These are phyloP conservation scores for Saturnispora quitensis DNA, from an alignment of 805 yeast genomes.

Conservation along the genomic window DNA sequence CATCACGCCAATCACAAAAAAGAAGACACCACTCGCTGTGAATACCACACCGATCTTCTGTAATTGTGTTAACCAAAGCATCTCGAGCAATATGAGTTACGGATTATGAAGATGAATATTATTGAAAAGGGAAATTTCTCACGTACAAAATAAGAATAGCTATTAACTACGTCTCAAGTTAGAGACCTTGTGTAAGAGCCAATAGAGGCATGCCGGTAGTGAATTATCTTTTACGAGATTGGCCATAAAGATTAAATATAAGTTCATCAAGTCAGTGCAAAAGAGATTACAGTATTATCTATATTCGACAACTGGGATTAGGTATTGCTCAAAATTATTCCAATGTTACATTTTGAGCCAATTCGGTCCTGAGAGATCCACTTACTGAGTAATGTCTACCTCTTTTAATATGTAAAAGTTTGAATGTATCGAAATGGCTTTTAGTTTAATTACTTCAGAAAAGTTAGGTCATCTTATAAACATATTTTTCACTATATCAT, in stretches of 20 bases:
- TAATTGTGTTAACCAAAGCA: constrained; percentile 69
- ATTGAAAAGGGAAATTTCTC: neutral
- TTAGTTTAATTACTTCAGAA: neutral
- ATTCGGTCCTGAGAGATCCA: neutral
- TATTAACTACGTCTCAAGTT: neutral
- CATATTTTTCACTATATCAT: neutral
- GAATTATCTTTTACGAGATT: neutral
- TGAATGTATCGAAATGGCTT: neutral
- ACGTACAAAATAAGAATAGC: neutral
- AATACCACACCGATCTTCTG: constrained; percentile 88
- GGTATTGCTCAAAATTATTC: too few species aligned
- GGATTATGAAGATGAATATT: neutral
- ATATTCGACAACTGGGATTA: too few species aligned
- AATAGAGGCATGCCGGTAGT: neutral
- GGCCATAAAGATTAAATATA: neutral
- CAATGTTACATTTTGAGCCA: too few species aligned
- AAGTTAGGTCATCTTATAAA: neutral
- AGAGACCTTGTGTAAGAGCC: neutral
- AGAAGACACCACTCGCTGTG: constrained; percentile 74
- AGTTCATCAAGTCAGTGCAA: neutral
- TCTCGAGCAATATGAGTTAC: constrained; percentile 12
- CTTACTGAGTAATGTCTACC: too few species aligned
- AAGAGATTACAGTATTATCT: too few species aligned
- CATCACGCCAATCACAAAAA: constrained; percentile 73
- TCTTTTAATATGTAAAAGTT: too few species aligned